A percentile compares a stretch with the other conserved stretches of the same genome.
Evolutionary conservation across 148 eudicot genomes (phyloP).

Genomic region (Nyssa sinensis): DNA sequence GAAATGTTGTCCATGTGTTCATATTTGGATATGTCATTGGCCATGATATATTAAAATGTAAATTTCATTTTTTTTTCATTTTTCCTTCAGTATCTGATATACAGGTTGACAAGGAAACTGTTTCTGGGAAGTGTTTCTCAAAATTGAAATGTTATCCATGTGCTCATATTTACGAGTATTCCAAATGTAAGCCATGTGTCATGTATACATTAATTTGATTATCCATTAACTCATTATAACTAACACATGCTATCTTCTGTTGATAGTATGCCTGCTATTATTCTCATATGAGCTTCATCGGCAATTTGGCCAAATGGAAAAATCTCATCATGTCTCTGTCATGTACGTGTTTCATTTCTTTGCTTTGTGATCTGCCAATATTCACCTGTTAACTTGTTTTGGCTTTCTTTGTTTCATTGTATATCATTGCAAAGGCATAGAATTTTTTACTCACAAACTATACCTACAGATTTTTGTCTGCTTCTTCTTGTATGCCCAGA

Average conservation of each 20-base stretch:
- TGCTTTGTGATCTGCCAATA: not conserved
- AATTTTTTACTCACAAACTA: no score
- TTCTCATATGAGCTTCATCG: conserved; percentile 84
- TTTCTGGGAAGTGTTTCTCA: conserved; percentile 47
- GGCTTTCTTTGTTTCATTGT: not conserved
- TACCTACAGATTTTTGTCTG: not conserved
- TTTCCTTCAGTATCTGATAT: conserved; percentile 45
- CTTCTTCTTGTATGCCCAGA: no score
- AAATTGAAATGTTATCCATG: conserved; percentile 56
- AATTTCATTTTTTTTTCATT: not conserved
- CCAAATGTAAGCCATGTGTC: conserved; percentile 64
- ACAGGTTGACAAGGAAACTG: conserved; percentile 50
- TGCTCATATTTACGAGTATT: conserved; percentile 68
- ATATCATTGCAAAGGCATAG: no score
- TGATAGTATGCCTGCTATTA: conserved; percentile 64
- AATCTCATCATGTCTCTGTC: conserved; percentile 53
- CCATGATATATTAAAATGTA: not conserved
- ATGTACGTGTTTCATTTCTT: conserved; percentile 44
- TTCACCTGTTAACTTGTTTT: no score
- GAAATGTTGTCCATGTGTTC: no score
- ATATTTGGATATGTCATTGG: not conserved
- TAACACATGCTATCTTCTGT: conserved; percentile 12
- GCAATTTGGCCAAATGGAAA: conserved; percentile 37
- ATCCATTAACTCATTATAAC: conserved; percentile 6
- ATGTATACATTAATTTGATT: conserved; percentile 4